These are phyloP conservation scores for Thelonectria discophora DNA, from an alignment of 2,329 filamentous ascomycete genomes.

Conservation along the genomic window DNA sequence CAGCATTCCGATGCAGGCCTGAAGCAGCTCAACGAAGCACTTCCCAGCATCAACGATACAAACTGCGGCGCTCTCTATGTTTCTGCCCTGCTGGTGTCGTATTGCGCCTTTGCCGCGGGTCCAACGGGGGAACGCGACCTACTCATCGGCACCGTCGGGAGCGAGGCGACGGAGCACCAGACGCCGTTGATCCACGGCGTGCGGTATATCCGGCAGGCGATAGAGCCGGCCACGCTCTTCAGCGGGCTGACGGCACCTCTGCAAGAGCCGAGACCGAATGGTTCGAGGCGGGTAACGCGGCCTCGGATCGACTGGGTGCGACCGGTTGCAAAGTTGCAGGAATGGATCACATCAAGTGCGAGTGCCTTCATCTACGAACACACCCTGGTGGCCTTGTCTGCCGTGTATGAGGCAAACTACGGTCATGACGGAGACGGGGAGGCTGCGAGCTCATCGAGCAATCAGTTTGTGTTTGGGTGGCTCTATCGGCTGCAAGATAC, in stretches of 20 bases:
- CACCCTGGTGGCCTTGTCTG: constrained; percentile 34
- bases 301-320: constrained; percentile 36
- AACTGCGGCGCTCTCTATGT: constrained; percentile 45
- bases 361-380: constrained; percentile 38
- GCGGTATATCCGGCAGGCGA: constrained; percentile 36
- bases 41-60: constrained; percentile 36
- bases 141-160: constrained; percentile 40
- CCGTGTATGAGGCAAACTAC: constrained; percentile 41
- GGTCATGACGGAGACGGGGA: constrained; percentile 27
- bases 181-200: constrained; percentile 41
- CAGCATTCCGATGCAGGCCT: constrained; percentile 40
- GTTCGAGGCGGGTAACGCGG: constrained; percentile 27
- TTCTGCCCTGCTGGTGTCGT: constrained; percentile 42
- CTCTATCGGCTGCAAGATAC: constrained; percentile 42
- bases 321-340: constrained; percentile 33
- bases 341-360: constrained; percentile 36
- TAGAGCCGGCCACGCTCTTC: constrained; percentile 42
- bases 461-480: constrained; percentile 42
- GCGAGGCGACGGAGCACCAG: constrained; percentile 37
- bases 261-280: constrained; percentile 17
- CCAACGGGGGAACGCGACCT: constrained; percentile 41
- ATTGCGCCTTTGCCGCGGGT: constrained; percentile 44
- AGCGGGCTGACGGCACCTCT: constrained; percentile 40
- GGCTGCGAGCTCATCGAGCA: constrained; percentile 27
- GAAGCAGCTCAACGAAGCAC: constrained; percentile 36